These are phyloP conservation scores for Talaromyces atroroseus DNA, from an alignment of 2,329 filamentous ascomycete species.

Conservation along the genomic window DNA sequence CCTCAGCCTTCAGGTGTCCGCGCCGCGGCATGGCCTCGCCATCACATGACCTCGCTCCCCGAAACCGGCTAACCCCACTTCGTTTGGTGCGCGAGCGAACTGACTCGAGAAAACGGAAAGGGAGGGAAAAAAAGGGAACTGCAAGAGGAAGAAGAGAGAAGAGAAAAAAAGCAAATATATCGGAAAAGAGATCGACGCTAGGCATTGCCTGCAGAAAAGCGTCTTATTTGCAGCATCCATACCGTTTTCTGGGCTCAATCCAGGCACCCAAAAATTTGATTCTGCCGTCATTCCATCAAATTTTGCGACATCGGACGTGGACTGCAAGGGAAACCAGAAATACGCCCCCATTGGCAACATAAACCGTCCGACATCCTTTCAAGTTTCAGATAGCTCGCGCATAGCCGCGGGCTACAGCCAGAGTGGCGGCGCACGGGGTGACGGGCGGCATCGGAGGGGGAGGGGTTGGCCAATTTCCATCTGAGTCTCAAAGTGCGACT, in stretches of 20 bases:
- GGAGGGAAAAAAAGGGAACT: not conserved
- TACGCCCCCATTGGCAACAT: not conserved
- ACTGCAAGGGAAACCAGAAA: conserved; percentile 4
- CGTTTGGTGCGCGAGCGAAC: not conserved
- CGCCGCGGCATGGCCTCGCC: not conserved
- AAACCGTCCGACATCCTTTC: not conserved
- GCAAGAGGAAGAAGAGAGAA: not conserved
- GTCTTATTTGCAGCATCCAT: not conserved
- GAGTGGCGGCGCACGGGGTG: conserved; percentile 32
- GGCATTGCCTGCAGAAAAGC: not conserved
- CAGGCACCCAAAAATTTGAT: not conserved
- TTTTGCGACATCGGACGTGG: conserved; percentile 14
- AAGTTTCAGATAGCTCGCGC: conserved; percentile 6
- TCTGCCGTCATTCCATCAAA: not conserved
- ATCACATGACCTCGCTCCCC: conserved; percentile 5
- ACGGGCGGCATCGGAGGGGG: conserved; percentile 33
- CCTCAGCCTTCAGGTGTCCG: conserved; percentile 6
- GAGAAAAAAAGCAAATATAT: not conserved
- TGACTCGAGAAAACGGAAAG: not conserved
- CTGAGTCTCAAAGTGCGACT: conserved; percentile 30
- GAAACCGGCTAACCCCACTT: conserved; percentile 10
- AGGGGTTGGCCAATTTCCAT: conserved; percentile 19
- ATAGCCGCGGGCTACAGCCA: conserved; percentile 22
- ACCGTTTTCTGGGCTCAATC: not conserved
- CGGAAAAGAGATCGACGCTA: not conserved